Evolutionary conservation across 805 yeast genomes (phyloP), one percentile per base, ranked within the genome.

Genomic region (Starmerella sp.): DNA sequence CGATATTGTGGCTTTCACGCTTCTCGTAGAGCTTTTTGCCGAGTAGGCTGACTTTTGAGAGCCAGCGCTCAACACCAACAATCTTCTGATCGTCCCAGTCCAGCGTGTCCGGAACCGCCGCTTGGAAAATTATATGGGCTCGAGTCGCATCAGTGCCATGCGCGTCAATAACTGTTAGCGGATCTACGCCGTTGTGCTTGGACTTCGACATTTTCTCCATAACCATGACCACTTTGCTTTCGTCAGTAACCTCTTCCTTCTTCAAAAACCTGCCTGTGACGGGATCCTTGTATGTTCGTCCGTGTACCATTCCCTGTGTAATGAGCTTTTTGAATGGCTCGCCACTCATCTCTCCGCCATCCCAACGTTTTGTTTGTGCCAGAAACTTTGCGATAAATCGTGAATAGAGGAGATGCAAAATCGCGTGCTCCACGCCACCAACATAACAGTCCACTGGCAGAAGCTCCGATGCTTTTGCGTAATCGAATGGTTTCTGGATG

Each of bases 281-380:
- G 3, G 96, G 93, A 60, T 90, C 83, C 7, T 74, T 72, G 62
- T 67, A 86, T 0, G 98, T 93, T 64, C 79, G 81, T 3, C 97
- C 97, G 58, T 91, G 96, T 4, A 93, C 98, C 98, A 93, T 93
- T 15, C 98, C 98, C 68, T 91, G 97, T 1, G 97, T 90, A 1
- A 91, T 82, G 37, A 93, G 73, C 57, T 77, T 78, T 54, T 73
- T 77, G 65, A 93, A 81, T 1, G 98, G 98, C 65, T 93, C 98
- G 29, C 86, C 88, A 4, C 71, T 70, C 48, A 72, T 60, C 2
- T 67, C 66, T 2, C 73, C 67, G 6, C 88, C 88, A 52, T 77
- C 73, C 90, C 95, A 88, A 59, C 76, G 64, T 1, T 88, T 89
- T 36, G 75, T 75, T 29, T 79, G 76, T 13, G 79, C 77, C 37